Base-by-base conservation (phyloP, 2,329 filamentous ascomycete genomes). In the Ceratocystis diversiconidia region DNA sequence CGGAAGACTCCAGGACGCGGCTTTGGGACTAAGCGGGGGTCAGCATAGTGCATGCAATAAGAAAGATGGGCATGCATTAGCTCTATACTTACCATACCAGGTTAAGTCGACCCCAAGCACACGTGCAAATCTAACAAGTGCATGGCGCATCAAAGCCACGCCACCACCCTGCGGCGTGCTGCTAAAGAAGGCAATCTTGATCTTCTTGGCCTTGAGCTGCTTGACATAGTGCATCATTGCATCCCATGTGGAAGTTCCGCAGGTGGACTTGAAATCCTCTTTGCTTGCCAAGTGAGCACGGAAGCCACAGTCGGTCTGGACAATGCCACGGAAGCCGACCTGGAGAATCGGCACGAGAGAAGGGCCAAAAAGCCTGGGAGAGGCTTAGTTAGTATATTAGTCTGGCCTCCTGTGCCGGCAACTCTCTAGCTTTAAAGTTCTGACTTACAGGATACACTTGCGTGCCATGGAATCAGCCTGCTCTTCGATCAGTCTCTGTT, bases 151-250 rank as follows among this genome's bases (percentile, higher is more conserved):
- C 62, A 92, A 77, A 4, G 88, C 88, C 7, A 92, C 89, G 52
- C 89, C 88, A 62, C 89, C 89, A n/a, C 89, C 88, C 72, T 92
- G 88, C 1, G 88, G 88, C 0, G 88, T 92, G 64, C 84, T 84
- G 72, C 86, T 90, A 78, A 92, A 91, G 75, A 90, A 91, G 1
- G 87, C 88, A 70, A 91, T 79, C 72, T 85, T 87, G 67, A 82
- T 80, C 66, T 86, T 85, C 62, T 83, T 80, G 66, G 79, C 72
- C 69, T 85, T 86, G 61, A 91, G 78, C 32, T 83, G 80, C 44
- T 81, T 74, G 61, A 83, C 85, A 70, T 82, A 90, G 62, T 83
- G 78, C 71, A 85, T 76, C 50, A 85, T 83, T 0, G 85, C 79
- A 48, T 81, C 76, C 86, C 87, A 91, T 0, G 88, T 90, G 3